Base-by-base conservation (phyloP, 352 stramenopile species). In the Phytophthora podocarpi region DNA sequence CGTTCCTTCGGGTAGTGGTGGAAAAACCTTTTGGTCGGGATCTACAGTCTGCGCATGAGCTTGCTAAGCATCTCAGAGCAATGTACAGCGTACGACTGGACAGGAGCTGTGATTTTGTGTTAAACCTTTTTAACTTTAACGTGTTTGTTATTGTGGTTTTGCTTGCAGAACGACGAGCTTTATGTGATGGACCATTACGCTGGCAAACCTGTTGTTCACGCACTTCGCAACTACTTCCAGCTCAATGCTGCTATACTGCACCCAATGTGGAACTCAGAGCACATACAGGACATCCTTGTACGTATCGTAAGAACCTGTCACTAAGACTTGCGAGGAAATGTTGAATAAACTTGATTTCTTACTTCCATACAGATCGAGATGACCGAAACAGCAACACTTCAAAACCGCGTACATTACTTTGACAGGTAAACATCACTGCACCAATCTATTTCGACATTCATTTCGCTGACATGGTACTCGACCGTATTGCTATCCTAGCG, bases 141-240 rank as follows among this genome's bases (percentile, higher is more conserved):
- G 15, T 43, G 15, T 21, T 15, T 18, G 15, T 53, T 24, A 43
- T 27, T 23, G n/a, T n/a, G n/a, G n/a, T 24, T 21, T 30, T 34
- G 5, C 1, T 37, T 16, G n/a, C 18, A 88, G 74, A 70, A 76
- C 23, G 40, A 93, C 13, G 85, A 96, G 52, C 65, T 95, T 24
- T 85, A 87, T n/a, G 58, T 93, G n/a, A 91, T 94, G 56, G 87
- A 96, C 23, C 87, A 96, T 49, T 96, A 93, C 56, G 77, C 90
- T n/a, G 87, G 85, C 26, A 96, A 96, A 42, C 50, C 54, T 2
- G 80, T 72, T n/a, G 65, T 96, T 1, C 80, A 81, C 15, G 78
- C 74, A 0, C 71, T 93, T 23, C 39, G 69, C 1, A 55, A 60
- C 18, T 93, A 89, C 47, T 63, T 91, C 0, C 58, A 64, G n/a